Conservation (phyloP, 176 grass and related monocot species). For the Microstegium vimineum region DNA sequence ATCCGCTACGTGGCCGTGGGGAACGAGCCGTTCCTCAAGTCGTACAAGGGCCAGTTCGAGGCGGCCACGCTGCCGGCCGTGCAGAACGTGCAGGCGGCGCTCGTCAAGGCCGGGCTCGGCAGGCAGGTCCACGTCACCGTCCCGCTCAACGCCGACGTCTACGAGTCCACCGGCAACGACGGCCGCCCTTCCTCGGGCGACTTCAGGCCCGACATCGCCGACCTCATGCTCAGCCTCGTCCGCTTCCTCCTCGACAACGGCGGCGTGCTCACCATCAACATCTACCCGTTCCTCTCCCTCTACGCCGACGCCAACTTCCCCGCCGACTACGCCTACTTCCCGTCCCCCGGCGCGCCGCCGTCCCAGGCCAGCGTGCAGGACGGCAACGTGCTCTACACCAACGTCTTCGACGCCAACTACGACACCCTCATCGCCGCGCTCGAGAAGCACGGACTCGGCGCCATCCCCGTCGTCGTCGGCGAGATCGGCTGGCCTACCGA, state of each 20-base stretch:
- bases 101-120: slow-evolving; percentile 75
- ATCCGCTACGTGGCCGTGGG: slow-evolving; percentile 81
- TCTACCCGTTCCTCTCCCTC: slow-evolving; percentile 94
- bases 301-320: slow-evolving; percentile 80
- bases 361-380: slow-evolving; percentile 51
- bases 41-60: slow-evolving; percentile 82
- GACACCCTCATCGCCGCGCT: slow-evolving; percentile 91
- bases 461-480: slow-evolving; percentile 71
- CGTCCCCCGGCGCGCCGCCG: slow-evolving; percentile 28
- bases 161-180: slow-evolving; percentile 53
- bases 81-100: slow-evolving; percentile 85
- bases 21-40: slow-evolving; percentile 92
- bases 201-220: slow-evolving; percentile 73
- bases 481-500: slow-evolving; percentile 99
- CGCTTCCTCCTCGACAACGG: slow-evolving; percentile 70
- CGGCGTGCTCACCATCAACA: slow-evolving; percentile 76
- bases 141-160: slow-evolving; percentile 94
- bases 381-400: slow-evolving; percentile 69
- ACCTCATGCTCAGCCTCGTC: slow-evolving; percentile 69
- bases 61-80: slow-evolving; percentile 57
- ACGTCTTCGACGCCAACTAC: slow-evolving; percentile 96
- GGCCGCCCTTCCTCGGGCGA: slow-evolving; percentile 60
- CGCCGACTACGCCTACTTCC: slow-evolving; percentile 84
- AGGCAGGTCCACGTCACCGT: slow-evolving; percentile 73
- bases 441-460: slow-evolving; percentile 69